Evolutionary conservation across 108 stramenopile genomes (phyloP).

Genomic region (Fistulifera pelliculosa): DNA sequence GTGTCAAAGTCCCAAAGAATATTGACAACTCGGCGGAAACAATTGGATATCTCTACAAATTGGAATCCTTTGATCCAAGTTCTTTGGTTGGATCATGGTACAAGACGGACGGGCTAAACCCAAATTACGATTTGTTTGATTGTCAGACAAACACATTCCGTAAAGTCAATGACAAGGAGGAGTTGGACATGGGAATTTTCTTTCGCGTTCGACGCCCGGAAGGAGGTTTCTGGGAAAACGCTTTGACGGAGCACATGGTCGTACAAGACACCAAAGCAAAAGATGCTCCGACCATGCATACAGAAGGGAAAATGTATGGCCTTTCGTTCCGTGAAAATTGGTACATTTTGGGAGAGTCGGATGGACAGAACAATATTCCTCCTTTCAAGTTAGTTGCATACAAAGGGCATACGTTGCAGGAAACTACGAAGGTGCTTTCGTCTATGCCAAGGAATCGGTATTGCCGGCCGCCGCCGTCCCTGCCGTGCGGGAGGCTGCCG

Average conservation of each 20-base stretch:
- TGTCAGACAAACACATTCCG: constrained; percentile 88
- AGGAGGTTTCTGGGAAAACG: constrained; percentile 88
- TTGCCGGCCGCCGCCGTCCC: constrained; percentile 66
- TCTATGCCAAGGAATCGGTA: constrained; percentile 74
- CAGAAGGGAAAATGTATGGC: constrained; percentile 90
- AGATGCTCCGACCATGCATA: constrained; percentile 55
- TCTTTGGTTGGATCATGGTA: constrained; percentile 85
- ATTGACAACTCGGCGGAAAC: constrained; percentile 70
- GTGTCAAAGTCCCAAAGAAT: constrained; percentile 78
- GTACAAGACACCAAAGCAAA: constrained; percentile 18
- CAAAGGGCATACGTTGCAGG: constrained; percentile 94
- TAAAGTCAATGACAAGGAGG: constrained; percentile 30
- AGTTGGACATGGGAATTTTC: constrained; percentile 76
- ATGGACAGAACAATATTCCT: constrained; percentile 59
- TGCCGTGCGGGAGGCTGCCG: constrained; percentile 69
- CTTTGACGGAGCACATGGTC: constrained; percentile 78
- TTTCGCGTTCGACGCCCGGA: constrained; percentile 77
- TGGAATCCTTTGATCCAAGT: constrained; percentile 67
- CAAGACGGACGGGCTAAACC: constrained; percentile 88
- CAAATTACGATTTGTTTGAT: constrained; percentile 91
- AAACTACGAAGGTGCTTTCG: constrained; percentile 92
- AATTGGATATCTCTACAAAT: constrained; percentile 33
- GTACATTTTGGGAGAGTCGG: constrained; percentile 80
- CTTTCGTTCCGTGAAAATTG: constrained; percentile 89
- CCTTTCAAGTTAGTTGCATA: constrained; percentile 86